Evolutionary conservation across 257 asterid genomes (phyloP), one percentile per base, ranked within the genome.

Genomic region (Capsicum rhomboideum): DNA sequence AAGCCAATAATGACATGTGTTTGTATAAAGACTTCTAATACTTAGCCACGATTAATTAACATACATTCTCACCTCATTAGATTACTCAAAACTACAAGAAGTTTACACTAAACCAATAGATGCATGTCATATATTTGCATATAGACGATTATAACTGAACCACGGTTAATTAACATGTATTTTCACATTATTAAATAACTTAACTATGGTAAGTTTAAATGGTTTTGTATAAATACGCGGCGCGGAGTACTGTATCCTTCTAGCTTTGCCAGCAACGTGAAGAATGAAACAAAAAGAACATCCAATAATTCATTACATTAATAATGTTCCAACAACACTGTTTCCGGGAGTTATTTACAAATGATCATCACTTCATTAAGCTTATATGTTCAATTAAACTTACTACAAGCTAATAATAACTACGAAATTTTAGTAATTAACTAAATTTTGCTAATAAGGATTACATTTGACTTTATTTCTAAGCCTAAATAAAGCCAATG

Each of bases 191-290:
- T 20, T 0, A 56, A 9, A 8, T 0, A 56, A 56, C 7, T n/a
- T n/a, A n/a, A n/a, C 20, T 20, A 54, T 54, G 10, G 17, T 54
- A 20, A 56, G n/a, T 28, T 23, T 61, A 2, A 13, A 28, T 63
- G 21, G 28, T 7, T 64, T 6, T 11, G 8, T 0, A 0, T 64
- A 28, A 64, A 26, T 6, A 17, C 2, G 6, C 18, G 14, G 13
- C 5, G 34, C 4, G 0, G 26, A 4, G 0, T 11, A 0, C 18
- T 2, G 1, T 13, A n/a, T 23, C 8, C 72, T 64, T 28, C 0
- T 6, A 64, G 37, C n/a, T 66, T 64, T 29, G 21, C 21, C 12
- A 64, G 21, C 74, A 66, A 66, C 9, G 18, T 6, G 26, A 55
- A 55, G 63, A 55, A 52, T 20, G 10, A 18, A 34, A 31, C 26